Evolutionary conservation across 257 asterid genomes (phyloP).

Genomic region (Solanum pennellii): DNA sequence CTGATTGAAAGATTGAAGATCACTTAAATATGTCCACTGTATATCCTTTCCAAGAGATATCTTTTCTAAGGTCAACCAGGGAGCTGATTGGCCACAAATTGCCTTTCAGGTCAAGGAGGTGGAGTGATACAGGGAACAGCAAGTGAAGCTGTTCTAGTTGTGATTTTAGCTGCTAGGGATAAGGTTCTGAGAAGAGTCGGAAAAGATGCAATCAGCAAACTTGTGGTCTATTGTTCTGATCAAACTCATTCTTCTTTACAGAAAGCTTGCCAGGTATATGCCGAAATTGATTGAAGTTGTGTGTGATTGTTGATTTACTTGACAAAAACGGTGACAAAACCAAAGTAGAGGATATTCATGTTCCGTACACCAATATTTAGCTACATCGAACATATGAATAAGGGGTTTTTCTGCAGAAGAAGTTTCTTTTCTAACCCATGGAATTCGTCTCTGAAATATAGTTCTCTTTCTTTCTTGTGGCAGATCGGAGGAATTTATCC

Average conservation of each 20-base stretch:
- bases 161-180: constrained; percentile 90
- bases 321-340: background rate
- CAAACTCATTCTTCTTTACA: constrained; percentile 72
- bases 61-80: background rate
- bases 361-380: background rate
- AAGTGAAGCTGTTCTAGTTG: constrained; percentile 87
- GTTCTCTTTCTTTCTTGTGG: constrained; percentile 1
- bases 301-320: background rate
- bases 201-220: constrained; percentile 56
- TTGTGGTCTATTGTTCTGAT: constrained; percentile 74
- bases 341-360: background rate
- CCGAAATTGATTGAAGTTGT: background rate
- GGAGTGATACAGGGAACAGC: constrained; percentile 95
- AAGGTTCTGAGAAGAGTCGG: constrained; percentile 54
- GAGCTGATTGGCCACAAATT: background rate
- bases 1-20: background rate
- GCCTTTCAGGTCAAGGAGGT: constrained; percentile 67
- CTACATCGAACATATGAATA: background rate
- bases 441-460: background rate
- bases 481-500: constrained; percentile 85
- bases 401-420: background rate
- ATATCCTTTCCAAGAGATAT: background rate
- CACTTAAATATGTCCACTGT: background rate
- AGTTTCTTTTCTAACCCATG: background rate
- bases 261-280: constrained; percentile 84